These are phyloP conservation scores for Clavispora asparagi DNA, from an alignment of 805 yeast genomes.

Conservation along the genomic window DNA sequence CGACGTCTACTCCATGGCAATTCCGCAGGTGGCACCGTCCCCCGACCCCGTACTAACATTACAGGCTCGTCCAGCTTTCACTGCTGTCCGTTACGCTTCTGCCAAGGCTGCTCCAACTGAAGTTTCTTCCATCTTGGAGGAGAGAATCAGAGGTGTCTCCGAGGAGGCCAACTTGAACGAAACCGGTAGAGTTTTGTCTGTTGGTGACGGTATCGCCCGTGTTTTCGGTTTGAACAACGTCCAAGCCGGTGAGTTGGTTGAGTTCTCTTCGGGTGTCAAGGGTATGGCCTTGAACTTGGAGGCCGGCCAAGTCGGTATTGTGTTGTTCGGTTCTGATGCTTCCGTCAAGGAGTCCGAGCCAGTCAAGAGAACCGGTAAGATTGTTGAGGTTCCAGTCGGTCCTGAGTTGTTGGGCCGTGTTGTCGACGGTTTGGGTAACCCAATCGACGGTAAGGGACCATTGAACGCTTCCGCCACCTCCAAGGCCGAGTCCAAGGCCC, in stretches of 20 bases:
- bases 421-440: slow-evolving; percentile 98
- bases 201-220: slow-evolving; percentile 99
- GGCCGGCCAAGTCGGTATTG: slow-evolving; percentile 99
- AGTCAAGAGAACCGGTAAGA: slow-evolving; percentile 99
- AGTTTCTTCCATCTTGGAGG: slow-evolving; percentile 98
- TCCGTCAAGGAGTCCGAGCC: slow-evolving; percentile 98
- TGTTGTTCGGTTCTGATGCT: slow-evolving; percentile 98
- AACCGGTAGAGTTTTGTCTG: slow-evolving; percentile 98
- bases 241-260: slow-evolving; percentile 99
- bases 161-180: slow-evolving; percentile 97
- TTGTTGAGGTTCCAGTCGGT: slow-evolving; percentile 99
- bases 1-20: not conserved
- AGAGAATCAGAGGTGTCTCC: slow-evolving; percentile 98
- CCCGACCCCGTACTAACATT: slow-evolving; percentile 24
- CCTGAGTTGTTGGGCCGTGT: slow-evolving; percentile 98
- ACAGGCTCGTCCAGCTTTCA: slow-evolving; percentile 69
- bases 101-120: slow-evolving; percentile 99
- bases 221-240: slow-evolving; percentile 99
- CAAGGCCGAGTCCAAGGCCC: slow-evolving; percentile 99
- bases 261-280: slow-evolving; percentile 98
- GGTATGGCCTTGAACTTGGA: slow-evolving; percentile 99
- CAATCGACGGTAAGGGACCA: slow-evolving; percentile 99
- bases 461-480: slow-evolving; percentile 75
- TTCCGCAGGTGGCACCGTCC: not conserved
- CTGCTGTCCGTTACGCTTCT: slow-evolving; percentile 81